Evolutionary conservation across 2,329 filamentous ascomycete species (phyloP).

Genomic region (Ampelomyces quisqualis): DNA sequence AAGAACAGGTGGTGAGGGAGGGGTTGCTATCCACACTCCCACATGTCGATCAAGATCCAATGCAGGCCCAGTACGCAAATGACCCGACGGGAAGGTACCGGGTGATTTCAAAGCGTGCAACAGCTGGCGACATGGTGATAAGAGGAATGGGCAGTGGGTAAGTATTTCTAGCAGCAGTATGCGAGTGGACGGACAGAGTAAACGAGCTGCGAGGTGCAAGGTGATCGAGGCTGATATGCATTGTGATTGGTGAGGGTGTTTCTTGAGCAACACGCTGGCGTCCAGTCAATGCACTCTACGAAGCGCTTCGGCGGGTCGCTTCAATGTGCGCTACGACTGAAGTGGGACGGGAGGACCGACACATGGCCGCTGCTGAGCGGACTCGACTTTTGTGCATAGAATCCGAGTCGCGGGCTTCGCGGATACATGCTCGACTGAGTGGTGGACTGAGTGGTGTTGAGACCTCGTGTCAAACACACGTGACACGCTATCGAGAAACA

Average conservation of each 20-base stretch:
- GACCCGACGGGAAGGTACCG: slow-evolving; percentile 26
- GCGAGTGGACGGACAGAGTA: slow-evolving; percentile 29
- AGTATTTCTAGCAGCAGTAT: slow-evolving; percentile 25
- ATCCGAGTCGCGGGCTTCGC: slow-evolving; percentile 4
- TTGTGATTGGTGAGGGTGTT: slow-evolving; percentile 36
- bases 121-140: slow-evolving; percentile 33
- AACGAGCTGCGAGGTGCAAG: slow-evolving; percentile 24
- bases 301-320: slow-evolving; percentile 38
- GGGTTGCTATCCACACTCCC: slow-evolving; percentile 12
- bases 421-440: no score
- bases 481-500: no score
- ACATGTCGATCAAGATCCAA: slow-evolving; percentile 15
- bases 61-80: slow-evolving; percentile 12
- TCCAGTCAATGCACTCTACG: slow-evolving; percentile 33
- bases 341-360: slow-evolving; percentile 7
- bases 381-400: slow-evolving; percentile 1
- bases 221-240: slow-evolving; percentile 12
- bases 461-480: background rate
- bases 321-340: slow-evolving; percentile 11
- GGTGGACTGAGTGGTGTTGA: background rate
- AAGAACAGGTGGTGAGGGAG: slow-evolving; percentile 7
- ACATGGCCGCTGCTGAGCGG: slow-evolving; percentile 7
- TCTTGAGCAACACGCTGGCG: slow-evolving; percentile 27
- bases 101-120: slow-evolving; percentile 23
- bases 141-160: slow-evolving; percentile 21